Conservation (phyloP, 192 early-diverging fungal species). For the Backusella circina region DNA sequence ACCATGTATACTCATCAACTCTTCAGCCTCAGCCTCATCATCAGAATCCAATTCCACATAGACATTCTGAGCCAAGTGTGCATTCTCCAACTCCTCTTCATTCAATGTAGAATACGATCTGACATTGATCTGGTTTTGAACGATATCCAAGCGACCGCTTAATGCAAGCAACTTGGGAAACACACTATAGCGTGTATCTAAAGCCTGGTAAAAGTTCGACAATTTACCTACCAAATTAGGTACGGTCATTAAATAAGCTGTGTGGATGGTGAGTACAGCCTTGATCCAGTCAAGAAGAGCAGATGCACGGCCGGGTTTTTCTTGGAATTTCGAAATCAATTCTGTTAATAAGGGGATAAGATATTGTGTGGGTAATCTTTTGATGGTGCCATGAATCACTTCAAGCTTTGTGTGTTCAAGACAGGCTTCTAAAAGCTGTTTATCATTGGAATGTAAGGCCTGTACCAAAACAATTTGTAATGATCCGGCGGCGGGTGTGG, state of each 20-base stretch:
- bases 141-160: conserved; percentile 49
- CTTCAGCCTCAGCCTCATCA: conserved; percentile 28
- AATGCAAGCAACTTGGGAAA: conserved; percentile 47
- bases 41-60: conserved; percentile 45
- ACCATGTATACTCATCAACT: not conserved
- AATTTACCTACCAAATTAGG: conserved; percentile 47
- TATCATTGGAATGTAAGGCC: conserved; percentile 53
- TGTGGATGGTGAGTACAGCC: conserved; percentile 45
- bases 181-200: conserved; percentile 40
- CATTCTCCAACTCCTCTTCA: conserved; percentile 27
- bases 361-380: conserved; percentile 45
- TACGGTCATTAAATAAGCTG: conserved; percentile 56
- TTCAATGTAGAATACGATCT: conserved; percentile 24
- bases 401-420: conserved; percentile 36
- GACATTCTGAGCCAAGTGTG: conserved; percentile 39
- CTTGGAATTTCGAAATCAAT: conserved; percentile 44
- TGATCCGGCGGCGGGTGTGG: conserved; percentile 43
- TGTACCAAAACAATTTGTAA: conserved; percentile 51
- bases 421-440: conserved; percentile 42
- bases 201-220: conserved; percentile 47
- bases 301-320: conserved; percentile 42
- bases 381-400: conserved; percentile 37
- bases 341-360: conserved; percentile 48
- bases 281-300: conserved; percentile 51
- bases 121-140: conserved; percentile 47